These are phyloP conservation scores for Pelagophyceae sp. DNA, from an alignment of 352 stramenopile genomes.

Conservation along the genomic window DNA sequence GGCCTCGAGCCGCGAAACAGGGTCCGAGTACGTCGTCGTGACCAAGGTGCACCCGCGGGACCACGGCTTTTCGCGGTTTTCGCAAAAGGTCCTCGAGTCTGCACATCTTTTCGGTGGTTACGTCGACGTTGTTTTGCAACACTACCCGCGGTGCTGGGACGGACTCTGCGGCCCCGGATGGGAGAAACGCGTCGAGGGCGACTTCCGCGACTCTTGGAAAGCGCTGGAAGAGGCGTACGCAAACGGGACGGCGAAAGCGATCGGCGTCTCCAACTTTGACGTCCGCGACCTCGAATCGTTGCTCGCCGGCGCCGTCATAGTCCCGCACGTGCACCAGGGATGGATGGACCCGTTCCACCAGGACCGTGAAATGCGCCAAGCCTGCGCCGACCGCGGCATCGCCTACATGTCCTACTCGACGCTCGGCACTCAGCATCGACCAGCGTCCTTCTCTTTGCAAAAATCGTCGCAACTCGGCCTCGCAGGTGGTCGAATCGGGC, in stretches of 20 bases:
- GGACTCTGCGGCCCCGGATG: conserved; percentile 31
- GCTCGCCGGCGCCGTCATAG: conserved; percentile 35
- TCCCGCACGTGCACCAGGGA: conserved; percentile 52
- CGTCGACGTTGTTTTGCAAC: conserved; percentile 52
- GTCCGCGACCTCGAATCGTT: conserved; percentile 37
- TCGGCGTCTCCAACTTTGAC: conserved; percentile 47
- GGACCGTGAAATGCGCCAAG: conserved; percentile 34
- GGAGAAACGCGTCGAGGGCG: conserved; percentile 35
- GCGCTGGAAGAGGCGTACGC: conserved; percentile 45
- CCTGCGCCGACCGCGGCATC: conserved; percentile 38
- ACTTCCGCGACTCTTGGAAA: conserved; percentile 49
- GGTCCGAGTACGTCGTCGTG: conserved; percentile 39
- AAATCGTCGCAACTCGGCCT: too few species aligned
- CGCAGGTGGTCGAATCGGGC: too few species aligned
- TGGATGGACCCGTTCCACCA: conserved; percentile 64
- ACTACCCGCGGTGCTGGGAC: conserved; percentile 52
- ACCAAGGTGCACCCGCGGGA: conserved; percentile 58
- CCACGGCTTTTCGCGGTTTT: conserved; percentile 39
- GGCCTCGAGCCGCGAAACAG: too few species aligned
- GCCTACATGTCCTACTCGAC: conserved; percentile 53
- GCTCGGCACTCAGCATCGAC: conserved; percentile 42
- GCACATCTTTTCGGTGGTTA: conserved; percentile 32
- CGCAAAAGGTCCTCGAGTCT: conserved; percentile 33
- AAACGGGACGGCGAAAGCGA: conserved; percentile 37
- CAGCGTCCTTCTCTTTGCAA: too few species aligned